Evolutionary conservation across 805 yeast genomes (phyloP), one percentile per base, ranked within the genome.

Genomic region (Candida qinlingensis): DNA sequence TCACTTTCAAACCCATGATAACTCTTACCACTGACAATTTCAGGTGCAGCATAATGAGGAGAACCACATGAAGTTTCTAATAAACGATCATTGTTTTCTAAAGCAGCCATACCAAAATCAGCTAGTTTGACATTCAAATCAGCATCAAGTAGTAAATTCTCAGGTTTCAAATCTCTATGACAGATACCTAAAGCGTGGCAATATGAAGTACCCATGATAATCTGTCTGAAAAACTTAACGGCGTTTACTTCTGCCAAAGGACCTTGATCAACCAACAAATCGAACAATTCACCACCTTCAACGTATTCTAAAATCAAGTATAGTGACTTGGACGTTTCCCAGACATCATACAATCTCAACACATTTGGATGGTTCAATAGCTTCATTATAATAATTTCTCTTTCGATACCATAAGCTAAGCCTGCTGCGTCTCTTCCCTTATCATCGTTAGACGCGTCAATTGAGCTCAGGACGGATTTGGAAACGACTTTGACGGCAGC

Each of bases 311-410:
- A 68, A 12, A 87, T 89, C 54, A 87, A 65, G 59, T 83, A 87
- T 49, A 94, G 73, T 51, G 92, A 96, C 61, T 88, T 89, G 55
- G 89, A 84, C 55, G 95, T 92, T 67, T 94, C 99, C 98, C 98
- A 94, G 27, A 94, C 99, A 63, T 94, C 99, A 64, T 90, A 94
- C 37, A 94, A 73, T 28, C 94, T 86, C 79, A 94, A 82, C 27
- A 94, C 94, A 61, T 94, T 92, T 10, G 96, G 89, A 66, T 94
- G 98, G 51, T 94, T 87, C 41, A 94, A 80, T 39, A 94, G 75
- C 68, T 94, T 94, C 99, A 92, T 94, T 58, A 94, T 94, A 58
- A 94, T 91, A 54, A 94, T 96, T 65, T 94, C 99, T 56, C 98
- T 79, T 69, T 94, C 99, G 41, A 94, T 92, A 37, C 99, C 99